Evolutionary conservation across 225 moss, liverwort and hornwort genomes (phyloP), one percentile per base, ranked within the genome.

Genomic region (Sphagnum contortum): DNA sequence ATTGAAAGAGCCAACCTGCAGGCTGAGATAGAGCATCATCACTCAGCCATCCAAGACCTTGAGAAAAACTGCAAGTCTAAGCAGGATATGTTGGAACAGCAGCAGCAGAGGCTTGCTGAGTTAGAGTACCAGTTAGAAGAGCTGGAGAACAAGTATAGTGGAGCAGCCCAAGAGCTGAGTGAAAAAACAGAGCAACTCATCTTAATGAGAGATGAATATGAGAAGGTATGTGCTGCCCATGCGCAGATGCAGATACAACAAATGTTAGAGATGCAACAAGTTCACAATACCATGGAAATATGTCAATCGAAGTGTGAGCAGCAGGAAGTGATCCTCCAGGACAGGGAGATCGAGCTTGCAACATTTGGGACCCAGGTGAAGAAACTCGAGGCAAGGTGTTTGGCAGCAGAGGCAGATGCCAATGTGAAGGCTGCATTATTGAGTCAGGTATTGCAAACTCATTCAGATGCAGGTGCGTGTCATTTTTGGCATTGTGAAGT

Each of bases 121-220:
- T 58, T 80, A 57, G 5, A 73, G 50, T 49, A 75, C 9, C 83
- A 88, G 57, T 73, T 75, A 5, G 74, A 89, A 74, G 94, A 91
- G 64, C 81, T 79, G 75, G 91, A 84, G 69, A 86, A 87, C 57
- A 85, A 77, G 60, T 70, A 85, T 47, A 79, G 87, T 64, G 44
- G 61, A 50, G 66, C 77, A 51, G 59, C 13, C n/a, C 77, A 76
- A 64, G 70, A 79, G 66, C 73, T 88, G 44, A 69, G 62, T 53
- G 85, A 86, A 64, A 90, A 84, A 69, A 80, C 84, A 5, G 65
- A 74, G 57, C 68, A 78, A 56, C 59, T 88, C 5, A 74, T 58
- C 12, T 77, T 68, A 57, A 56, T 89, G 56, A 71, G 77, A 51
- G 74, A 84, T 6, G 69, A 73, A 14, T 84, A 90, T 51, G 88